Percentiles rank a stretch among this genome's conserved stretches.
These are phyloP conservation scores for Beauveria rudraprayagi DNA, from an alignment of 2,329 filamentous ascomycete species.

Conservation along the genomic window DNA sequence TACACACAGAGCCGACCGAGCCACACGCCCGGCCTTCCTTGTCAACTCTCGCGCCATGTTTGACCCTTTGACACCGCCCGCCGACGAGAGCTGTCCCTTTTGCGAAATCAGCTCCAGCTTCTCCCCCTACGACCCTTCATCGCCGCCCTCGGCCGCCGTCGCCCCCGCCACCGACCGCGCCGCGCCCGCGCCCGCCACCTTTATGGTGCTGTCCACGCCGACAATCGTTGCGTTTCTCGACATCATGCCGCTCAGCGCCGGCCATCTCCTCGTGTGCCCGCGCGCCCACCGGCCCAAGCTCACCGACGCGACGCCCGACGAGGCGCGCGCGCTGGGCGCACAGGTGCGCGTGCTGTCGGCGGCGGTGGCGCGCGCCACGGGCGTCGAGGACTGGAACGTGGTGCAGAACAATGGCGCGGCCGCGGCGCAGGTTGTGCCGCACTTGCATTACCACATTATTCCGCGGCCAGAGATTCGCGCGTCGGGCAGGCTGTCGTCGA, in stretches of 20 bases:
- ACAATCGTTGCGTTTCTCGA: slow-evolving; percentile 82
- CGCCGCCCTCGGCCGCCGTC: slow-evolving; percentile 32
- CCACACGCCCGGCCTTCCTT: neutral
- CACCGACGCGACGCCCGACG: slow-evolving; percentile 55
- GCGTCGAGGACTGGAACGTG: slow-evolving; percentile 83
- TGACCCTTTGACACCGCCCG: slow-evolving; percentile 25
- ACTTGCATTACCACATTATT: slow-evolving; percentile 93
- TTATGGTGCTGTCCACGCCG: slow-evolving; percentile 69
- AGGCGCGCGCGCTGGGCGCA: slow-evolving; percentile 58
- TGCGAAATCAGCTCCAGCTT: slow-evolving; percentile 50
- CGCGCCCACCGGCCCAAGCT: slow-evolving; percentile 71
- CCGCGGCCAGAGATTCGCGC: slow-evolving; percentile 64
- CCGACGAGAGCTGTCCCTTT: slow-evolving; percentile 46
- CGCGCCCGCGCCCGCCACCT: slow-evolving; percentile 35
- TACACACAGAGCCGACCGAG: neutral
- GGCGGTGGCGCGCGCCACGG: slow-evolving; percentile 61
- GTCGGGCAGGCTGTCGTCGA: slow-evolving; percentile 46
- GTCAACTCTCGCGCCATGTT: slow-evolving; percentile 20
- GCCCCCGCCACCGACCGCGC: slow-evolving; percentile 21
- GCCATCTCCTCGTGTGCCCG: slow-evolving; percentile 77
- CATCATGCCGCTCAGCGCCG: slow-evolving; percentile 77
- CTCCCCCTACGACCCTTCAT: slow-evolving; percentile 35
- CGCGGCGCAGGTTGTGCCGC: slow-evolving; percentile 85
- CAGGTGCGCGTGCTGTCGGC: slow-evolving; percentile 65
- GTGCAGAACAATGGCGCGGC: slow-evolving; percentile 91